Evolutionary conservation across 768 basidiomycete species (phyloP), one percentile per base, ranked within the genome.

Genomic region (Panaeolus cyanescens): DNA sequence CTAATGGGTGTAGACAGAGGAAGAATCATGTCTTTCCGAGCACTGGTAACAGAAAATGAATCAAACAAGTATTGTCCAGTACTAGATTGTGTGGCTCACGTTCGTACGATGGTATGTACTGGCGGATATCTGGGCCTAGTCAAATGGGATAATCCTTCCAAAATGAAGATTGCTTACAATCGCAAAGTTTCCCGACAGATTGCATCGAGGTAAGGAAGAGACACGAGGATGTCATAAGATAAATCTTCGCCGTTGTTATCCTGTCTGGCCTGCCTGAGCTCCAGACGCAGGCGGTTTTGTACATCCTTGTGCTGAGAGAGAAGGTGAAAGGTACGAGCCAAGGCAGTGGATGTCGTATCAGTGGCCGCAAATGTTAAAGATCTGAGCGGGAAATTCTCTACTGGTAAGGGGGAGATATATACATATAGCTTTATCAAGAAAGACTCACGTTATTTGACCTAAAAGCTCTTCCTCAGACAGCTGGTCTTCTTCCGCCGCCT

Each of bases 291-390:
- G 37, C 64, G 76, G 1, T 68, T 68, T 65, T 83, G 82, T 17
- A 70, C 72, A 2, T 78, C 74, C 2, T 71, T 72, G 56, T 78
- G 73, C 12, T 68, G 55, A 0, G 78, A 64, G 0, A 82, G 72
- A 0, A 76, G 32, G 37, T 71, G 63, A 1, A 83, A 57, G 3
- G 70, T 73, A 4, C 77, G 73, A 0, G 72, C 64, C 2, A 81
- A 60, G 3, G 77, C 74, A 2, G 66, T 71, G 0, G 80, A 78
- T 0, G 79, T 80, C 2, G 80, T 82, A 59, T 82, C 81, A 59
- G 74, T 77, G 0, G 73, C 79, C 0, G 78, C 79, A 58, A 80
- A 76, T 19, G 76, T 72, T 7, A 82, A 64, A 0, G 75, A 70
- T 15, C 78, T 80, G n/a, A n/a, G n/a, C n/a, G 31, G 0, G 30